These are phyloP conservation scores for Sugiyamaella lignohabitans DNA, from an alignment of 805 yeast genomes.

Conservation along the genomic window DNA sequence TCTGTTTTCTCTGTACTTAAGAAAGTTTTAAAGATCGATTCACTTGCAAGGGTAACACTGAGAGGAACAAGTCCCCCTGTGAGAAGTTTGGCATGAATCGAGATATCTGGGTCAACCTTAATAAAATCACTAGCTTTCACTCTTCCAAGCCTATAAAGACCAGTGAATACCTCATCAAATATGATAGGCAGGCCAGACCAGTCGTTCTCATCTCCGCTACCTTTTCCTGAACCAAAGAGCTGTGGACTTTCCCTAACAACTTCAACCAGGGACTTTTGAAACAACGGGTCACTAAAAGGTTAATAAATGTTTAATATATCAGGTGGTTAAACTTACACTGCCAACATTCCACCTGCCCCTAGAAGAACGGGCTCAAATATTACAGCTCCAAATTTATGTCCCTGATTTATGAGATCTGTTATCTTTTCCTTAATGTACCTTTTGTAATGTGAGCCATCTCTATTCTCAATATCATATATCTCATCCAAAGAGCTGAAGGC, in stretches of 20 bases:
- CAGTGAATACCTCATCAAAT: conserved; percentile 26
- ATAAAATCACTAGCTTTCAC: conserved; percentile 17
- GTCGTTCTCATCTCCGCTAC: not conserved
- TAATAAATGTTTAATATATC: not conserved
- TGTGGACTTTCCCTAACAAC: conserved; percentile 15
- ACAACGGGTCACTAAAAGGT: conserved; percentile 19
- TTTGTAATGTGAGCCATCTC: conserved; percentile 12
- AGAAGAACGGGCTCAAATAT: conserved; percentile 23
- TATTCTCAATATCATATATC: conserved; percentile 13
- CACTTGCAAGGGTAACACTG: conserved; percentile 22
- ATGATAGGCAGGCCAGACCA: conserved; percentile 25
- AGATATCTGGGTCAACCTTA: conserved; percentile 21
- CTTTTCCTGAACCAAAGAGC: conserved; percentile 9
- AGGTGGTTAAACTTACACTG: conserved; percentile 13
- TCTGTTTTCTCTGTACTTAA: conserved; percentile 21
- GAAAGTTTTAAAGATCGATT: conserved; percentile 21
- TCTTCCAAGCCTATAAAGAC: conserved; percentile 23
- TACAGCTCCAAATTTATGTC: conserved; percentile 24
- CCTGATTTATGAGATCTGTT: conserved; percentile 8
- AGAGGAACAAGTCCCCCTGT: conserved; percentile 26
- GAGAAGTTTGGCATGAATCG: conserved; percentile 24
- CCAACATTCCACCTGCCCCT: conserved; percentile 27
- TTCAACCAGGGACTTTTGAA: conserved; percentile 21
- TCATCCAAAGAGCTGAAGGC: conserved; percentile 13
- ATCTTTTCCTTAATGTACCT: conserved; percentile 14